phyloP scores from a whole-genome alignment of 768 basidiomycete genomes.

The Roridomyces roridus region DNA sequence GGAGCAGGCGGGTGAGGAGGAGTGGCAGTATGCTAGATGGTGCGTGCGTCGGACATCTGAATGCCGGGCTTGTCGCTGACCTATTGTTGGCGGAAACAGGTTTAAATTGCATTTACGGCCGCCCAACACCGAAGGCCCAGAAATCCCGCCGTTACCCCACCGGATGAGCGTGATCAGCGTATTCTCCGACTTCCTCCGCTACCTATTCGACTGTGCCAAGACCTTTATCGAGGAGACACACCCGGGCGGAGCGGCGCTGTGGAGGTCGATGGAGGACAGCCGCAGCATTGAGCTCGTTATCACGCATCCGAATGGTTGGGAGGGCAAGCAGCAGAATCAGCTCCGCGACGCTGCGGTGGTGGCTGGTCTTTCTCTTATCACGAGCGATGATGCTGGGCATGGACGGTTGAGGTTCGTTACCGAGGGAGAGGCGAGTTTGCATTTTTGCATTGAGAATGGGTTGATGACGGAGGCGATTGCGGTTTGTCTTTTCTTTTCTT shows the following conservation, averaged over 20 bases:
- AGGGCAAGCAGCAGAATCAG: slow-evolving; percentile 54
- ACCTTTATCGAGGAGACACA: slow-evolving; percentile 51
- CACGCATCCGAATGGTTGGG: slow-evolving; percentile 66
- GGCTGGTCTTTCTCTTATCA: slow-evolving; percentile 54
- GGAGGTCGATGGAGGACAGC: slow-evolving; percentile 46
- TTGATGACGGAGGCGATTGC: slow-evolving; percentile 35
- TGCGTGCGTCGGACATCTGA: too few relatives aligned
- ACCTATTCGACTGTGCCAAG: slow-evolving; percentile 45
- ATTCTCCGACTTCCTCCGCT: slow-evolving; percentile 53
- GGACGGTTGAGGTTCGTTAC: slow-evolving; percentile 55
- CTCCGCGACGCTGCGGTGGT: slow-evolving; percentile 53
- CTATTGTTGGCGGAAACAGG: slow-evolving; percentile 27
- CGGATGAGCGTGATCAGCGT: slow-evolving; percentile 49
- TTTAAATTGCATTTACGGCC: slow-evolving; percentile 49
- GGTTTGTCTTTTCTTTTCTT: slow-evolving; percentile 17
- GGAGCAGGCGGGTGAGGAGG: slow-evolving; percentile 8
- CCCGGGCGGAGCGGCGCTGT: slow-evolving; percentile 41
- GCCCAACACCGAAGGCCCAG: slow-evolving; percentile 29
- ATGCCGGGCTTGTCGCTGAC: neutral
- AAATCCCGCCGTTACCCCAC: slow-evolving; percentile 46
- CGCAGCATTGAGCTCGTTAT: slow-evolving; percentile 53
- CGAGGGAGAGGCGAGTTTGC: slow-evolving; percentile 61
- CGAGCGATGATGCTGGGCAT: slow-evolving; percentile 38
- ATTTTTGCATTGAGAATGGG: slow-evolving; percentile 53
- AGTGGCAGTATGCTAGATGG: slow-evolving; percentile 13